Base-by-base conservation (phyloP, 768 basidiomycete genomes). In the Kwoniella shandongensis region DNA sequence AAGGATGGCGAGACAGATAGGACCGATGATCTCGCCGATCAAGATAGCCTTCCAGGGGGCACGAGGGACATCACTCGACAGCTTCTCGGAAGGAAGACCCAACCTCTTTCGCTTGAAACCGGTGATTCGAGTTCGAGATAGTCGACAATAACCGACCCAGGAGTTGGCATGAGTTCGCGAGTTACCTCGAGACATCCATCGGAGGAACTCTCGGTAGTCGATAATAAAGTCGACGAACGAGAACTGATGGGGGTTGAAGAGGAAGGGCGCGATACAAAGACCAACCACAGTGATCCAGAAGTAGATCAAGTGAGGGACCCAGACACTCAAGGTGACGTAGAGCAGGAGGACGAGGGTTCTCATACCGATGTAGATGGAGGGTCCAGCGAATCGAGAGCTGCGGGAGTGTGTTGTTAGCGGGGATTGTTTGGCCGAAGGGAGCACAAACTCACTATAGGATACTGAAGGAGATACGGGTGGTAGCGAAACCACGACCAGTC, bases 171-270 rank as follows among this genome's bases (percentile, higher is more conserved):
- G 96, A 20, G 91, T 91, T 29, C 92, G 83, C 36, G 96, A 97
- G 80, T 99, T 99, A 51, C 96, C 96, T 49, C 96, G 85, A 30
- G 87, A 93, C 93, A 99, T 98, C 96, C 96, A 99, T 62, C 96
- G 84, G 63, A 99, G 79, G 80, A 92, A 98, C 79, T 98, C 94
- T 67, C 94, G 90, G 73, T 98, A 78, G 78, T 99, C 96, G 73
- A 98, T 89, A 76, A 98, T 84, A 78, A 93, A 99, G 77, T 99
- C 96, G 36, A 91, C 85, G 77, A 92, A 88, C 18, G 89, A 89
- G 80, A 99, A 99, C 78, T 98, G 96, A 77, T 99, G 96, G n/a
- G 96, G 96, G 75, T 98, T 99, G 84, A 98, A 99, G 70, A 97
- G 76, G 87, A 99, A 99, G 7, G 96, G 96, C 27, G 94, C 87